Evolutionary conservation across 2,329 filamentous ascomycete genomes (phyloP).

Genomic region (Ustilaginoidea virens): DNA sequence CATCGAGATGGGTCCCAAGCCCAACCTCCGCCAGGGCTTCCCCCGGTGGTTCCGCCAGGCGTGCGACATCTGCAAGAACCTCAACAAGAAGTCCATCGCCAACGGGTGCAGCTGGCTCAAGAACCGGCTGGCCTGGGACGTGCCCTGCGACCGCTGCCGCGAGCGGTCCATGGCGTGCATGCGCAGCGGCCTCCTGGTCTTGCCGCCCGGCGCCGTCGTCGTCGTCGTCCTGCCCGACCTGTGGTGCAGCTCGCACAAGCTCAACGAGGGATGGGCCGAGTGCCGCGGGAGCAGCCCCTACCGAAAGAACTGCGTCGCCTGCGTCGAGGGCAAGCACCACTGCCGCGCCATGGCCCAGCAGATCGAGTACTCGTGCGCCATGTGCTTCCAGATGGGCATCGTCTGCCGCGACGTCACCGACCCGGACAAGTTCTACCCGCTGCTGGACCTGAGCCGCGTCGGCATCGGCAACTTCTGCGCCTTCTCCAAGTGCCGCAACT

Average conservation of each 20-base stretch:
- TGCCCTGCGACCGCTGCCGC: constrained; percentile 10
- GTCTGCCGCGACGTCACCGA: constrained; percentile 9
- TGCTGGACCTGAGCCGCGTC: constrained; percentile 15
- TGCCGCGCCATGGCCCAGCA: constrained; percentile 8
- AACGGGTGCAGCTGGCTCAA: constrained; percentile 10
- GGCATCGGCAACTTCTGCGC: constrained; percentile 15
- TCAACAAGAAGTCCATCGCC: constrained; percentile 2
- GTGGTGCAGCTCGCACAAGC: constrained; percentile 6
- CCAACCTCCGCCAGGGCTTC: constrained; percentile 7
- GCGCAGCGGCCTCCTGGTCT: constrained; percentile 6
- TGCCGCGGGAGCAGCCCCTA: constrained; percentile 5
- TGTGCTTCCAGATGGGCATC: constrained; percentile 16
- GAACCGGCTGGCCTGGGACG: constrained; percentile 8
- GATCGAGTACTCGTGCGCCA: constrained; percentile 9
- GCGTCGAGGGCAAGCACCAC: constrained; percentile 6
- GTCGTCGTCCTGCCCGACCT: constrained; percentile 3
- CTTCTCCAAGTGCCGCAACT: constrained; percentile 12
- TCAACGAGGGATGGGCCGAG: constrained; percentile 8
- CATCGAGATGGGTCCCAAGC: constrained; percentile 3
- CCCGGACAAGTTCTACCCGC: constrained; percentile 6
- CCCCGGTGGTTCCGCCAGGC: constrained; percentile 10
- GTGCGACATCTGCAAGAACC: constrained; percentile 10
- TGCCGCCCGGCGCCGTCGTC: constrained; percentile 1
- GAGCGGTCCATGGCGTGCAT: constrained; percentile 8
- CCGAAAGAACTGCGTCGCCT: constrained; percentile 7